Percentiles rank a stretch among this genome's conserved stretches.
Evolutionary conservation across 768 basidiomycete species (phyloP).

Genomic region (Daedaleopsis sinensis): DNA sequence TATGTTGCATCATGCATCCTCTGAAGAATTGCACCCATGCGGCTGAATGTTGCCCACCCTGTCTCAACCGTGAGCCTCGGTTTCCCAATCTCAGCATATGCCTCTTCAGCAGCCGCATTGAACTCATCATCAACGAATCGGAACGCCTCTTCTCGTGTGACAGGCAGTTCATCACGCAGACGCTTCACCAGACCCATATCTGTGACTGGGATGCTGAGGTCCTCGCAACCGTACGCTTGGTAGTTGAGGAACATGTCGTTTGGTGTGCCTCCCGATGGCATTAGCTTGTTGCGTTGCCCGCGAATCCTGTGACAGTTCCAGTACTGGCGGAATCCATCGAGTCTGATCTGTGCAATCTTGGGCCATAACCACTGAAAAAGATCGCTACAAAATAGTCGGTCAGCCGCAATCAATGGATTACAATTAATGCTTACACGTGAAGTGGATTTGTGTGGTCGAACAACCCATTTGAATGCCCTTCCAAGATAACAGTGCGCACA

Average conservation of each 20-base stretch:
- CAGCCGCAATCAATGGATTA: no score
- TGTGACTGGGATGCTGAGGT: background rate
- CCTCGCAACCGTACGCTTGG: background rate
- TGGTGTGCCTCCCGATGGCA: slow-evolving; percentile 31
- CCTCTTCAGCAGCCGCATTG: background rate
- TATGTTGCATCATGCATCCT: background rate
- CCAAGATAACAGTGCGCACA: no score
- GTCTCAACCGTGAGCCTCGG: background rate
- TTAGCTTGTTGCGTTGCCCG: slow-evolving; percentile 25
- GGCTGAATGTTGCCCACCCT: slow-evolving; percentile 5
- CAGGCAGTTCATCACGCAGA: slow-evolving; percentile 3
- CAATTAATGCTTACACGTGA: no score
- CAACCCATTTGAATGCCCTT: no score
- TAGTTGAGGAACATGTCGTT: background rate
- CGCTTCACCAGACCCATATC: background rate
- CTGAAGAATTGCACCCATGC: background rate
- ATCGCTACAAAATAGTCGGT: background rate
- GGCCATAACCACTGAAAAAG: slow-evolving; percentile 40
- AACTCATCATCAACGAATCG: slow-evolving; percentile 18
- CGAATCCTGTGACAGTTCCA: slow-evolving; percentile 37
- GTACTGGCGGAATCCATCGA: slow-evolving; percentile 32
- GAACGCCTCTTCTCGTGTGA: slow-evolving; percentile 13
- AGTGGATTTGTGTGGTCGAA: no score
- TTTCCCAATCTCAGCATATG: background rate
- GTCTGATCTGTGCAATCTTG: slow-evolving; percentile 31